Evolutionary conservation across 2,329 filamentous ascomycete genomes (phyloP).

Genomic region (Amylocarpus encephaloides): DNA sequence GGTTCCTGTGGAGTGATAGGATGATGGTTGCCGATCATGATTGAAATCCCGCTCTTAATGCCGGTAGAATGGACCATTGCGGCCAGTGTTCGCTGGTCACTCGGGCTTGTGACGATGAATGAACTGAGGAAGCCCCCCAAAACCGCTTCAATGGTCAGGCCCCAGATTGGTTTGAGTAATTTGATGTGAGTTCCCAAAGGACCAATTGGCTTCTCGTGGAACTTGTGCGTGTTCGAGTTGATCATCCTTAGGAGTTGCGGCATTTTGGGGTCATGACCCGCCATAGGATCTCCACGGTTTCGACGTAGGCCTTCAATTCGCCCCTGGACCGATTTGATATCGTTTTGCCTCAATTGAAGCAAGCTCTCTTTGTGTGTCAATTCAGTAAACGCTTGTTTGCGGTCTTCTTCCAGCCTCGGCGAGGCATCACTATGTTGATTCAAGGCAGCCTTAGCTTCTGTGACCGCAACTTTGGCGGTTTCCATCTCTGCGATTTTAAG

Average conservation of each 20-base stretch:
- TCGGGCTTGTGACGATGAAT: constrained; percentile 75
- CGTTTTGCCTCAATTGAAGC: constrained; percentile 42
- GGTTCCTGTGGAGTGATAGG: constrained; percentile 64
- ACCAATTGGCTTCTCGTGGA: constrained; percentile 68
- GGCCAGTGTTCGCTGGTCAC: constrained; percentile 65
- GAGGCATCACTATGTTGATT: constrained; percentile 36
- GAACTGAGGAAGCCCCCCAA: constrained; percentile 64
- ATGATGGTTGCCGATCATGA: constrained; percentile 57
- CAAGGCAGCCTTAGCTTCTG: constrained; percentile 38
- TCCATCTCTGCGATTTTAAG: constrained; percentile 54
- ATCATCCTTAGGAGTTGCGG: constrained; percentile 62
- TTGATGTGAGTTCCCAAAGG: constrained; percentile 75
- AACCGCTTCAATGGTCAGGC: constrained; percentile 69
- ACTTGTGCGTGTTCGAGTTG: constrained; percentile 55
- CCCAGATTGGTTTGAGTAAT: constrained; percentile 76
- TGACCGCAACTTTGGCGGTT: constrained; percentile 46
- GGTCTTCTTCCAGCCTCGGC: constrained; percentile 32
- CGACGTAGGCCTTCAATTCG: constrained; percentile 46
- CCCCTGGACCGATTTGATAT: constrained; percentile 47
- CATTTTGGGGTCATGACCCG: constrained; percentile 59
- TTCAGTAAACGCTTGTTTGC: constrained; percentile 31
- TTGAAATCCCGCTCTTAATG: constrained; percentile 40
- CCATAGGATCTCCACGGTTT: constrained; percentile 53
- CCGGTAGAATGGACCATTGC: constrained; percentile 54
- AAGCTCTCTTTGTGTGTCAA: constrained; percentile 31